phyloP scores from a whole-genome alignment of 805 yeast species.

The Lipomyces chichibuensis region DNA sequence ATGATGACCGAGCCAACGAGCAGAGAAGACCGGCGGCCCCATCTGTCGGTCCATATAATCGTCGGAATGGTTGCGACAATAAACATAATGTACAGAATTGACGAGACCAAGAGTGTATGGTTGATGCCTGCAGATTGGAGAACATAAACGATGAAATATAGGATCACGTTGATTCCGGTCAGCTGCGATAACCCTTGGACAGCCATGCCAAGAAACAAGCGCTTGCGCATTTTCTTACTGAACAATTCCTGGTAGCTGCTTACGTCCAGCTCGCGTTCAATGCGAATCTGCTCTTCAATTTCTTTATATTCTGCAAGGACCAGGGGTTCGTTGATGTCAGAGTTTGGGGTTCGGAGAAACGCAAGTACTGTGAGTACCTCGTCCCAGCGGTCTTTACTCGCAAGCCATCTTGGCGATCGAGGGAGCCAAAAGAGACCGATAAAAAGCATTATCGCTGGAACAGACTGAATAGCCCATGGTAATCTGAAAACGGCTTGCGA shows the following conservation, averaged over 20 bases:
- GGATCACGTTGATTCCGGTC: constrained; percentile 91
- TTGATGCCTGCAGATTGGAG: not conserved
- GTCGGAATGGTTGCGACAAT: constrained; percentile 75
- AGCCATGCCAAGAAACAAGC: constrained; percentile 91
- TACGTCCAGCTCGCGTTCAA: constrained; percentile 59
- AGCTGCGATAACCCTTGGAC: constrained; percentile 88
- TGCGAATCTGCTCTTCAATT: constrained; percentile 75
- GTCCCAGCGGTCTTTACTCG: constrained; percentile 62
- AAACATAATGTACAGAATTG: constrained; percentile 8
- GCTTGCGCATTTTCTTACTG: constrained; percentile 61
- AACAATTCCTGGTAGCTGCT: not conserved
- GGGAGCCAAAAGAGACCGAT: constrained; percentile 77
- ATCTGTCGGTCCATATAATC: constrained; percentile 82
- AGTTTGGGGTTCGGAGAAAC: constrained; percentile 82
- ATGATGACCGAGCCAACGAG: constrained; percentile 75
- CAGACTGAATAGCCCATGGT: constrained; percentile 56
- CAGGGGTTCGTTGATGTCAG: constrained; percentile 65
- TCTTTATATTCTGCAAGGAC: constrained; percentile 75
- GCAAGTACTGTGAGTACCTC: constrained; percentile 71
- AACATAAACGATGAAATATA: constrained; percentile 58
- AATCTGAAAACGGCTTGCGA: constrained; percentile 63
- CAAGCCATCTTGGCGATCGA: constrained; percentile 87
- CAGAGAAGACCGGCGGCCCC: constrained; percentile 89
- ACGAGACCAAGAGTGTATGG: not conserved
- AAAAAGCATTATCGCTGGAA: constrained; percentile 67